These are phyloP conservation scores for Aurifilum marmelostoma DNA, from an alignment of 2,329 filamentous ascomycete genomes.

Conservation along the genomic window DNA sequence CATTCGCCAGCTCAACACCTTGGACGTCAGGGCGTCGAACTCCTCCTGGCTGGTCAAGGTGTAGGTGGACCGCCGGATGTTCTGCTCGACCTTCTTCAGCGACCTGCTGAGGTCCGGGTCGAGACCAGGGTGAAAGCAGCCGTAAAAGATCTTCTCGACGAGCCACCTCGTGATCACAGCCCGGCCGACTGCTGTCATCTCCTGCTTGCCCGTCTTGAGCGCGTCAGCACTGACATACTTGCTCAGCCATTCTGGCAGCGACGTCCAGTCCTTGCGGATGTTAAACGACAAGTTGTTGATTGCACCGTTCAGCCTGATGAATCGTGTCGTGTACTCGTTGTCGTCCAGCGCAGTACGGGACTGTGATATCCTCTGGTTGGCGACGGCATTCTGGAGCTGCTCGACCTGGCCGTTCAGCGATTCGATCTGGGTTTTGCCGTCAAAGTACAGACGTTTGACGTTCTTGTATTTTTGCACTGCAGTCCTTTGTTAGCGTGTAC, in stretches of 20 bases:
- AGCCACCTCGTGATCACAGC: slow-evolving; percentile 90
- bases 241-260: slow-evolving; percentile 78
- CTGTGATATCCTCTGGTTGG: slow-evolving; percentile 91
- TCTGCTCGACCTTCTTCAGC: slow-evolving; percentile 84
- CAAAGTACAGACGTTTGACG: slow-evolving; percentile 96
- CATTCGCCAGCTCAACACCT: slow-evolving; percentile 91
- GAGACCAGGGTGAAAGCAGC: slow-evolving; percentile 88
- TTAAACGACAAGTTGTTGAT: slow-evolving; percentile 96
- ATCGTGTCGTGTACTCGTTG: slow-evolving; percentile 87
- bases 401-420: slow-evolving; percentile 86
- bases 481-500: slow-evolving; percentile 36
- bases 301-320: slow-evolving; percentile 88
- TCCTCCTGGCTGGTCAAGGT: slow-evolving; percentile 80
- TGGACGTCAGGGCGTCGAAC: slow-evolving; percentile 82
- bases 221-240: slow-evolving; percentile 83
- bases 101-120: slow-evolving; percentile 75
- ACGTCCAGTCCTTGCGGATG: slow-evolving; percentile 91
- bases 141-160: slow-evolving; percentile 87
- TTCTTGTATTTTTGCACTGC: slow-evolving; percentile 96
- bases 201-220: slow-evolving; percentile 84
- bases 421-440: slow-evolving; percentile 91
- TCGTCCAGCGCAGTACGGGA: slow-evolving; percentile 95
- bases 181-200: slow-evolving; percentile 95
- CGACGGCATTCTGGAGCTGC: slow-evolving; percentile 94
- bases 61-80: slow-evolving; percentile 78